Evolutionary conservation across 306 rosid species (phyloP).

Genomic region (Castanea sativa): DNA sequence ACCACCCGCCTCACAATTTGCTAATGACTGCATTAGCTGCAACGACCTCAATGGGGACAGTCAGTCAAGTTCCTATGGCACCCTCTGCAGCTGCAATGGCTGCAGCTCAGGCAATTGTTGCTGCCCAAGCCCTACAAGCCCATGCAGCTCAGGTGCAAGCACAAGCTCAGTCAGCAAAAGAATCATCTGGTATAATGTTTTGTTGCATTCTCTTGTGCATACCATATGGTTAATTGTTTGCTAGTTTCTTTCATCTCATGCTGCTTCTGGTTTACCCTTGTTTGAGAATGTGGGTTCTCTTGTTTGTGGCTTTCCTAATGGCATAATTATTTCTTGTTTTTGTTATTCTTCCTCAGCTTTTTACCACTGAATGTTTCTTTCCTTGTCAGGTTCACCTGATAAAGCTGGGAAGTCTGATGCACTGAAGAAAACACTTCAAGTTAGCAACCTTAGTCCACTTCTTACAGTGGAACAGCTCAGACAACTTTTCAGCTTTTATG

Average conservation of each 20-base stretch:
- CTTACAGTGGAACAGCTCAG: slow-evolving; percentile 95
- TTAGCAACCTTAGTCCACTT: slow-evolving; percentile 99
- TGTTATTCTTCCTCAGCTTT: slow-evolving; percentile 3
- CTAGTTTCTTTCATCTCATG: slow-evolving; percentile 2
- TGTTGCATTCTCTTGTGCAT: neutral
- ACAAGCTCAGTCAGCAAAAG: slow-evolving; percentile 75
- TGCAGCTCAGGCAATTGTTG: slow-evolving; percentile 99
- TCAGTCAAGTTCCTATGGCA: slow-evolving; percentile 97
- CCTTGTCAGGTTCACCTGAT: slow-evolving; percentile 63
- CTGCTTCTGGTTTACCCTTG: slow-evolving; percentile 6
- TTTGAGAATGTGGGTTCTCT: neutral
- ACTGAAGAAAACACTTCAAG: slow-evolving; percentile 92
- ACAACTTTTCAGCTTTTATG: slow-evolving; percentile 92
- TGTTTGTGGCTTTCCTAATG: neutral
- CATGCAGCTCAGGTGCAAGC: slow-evolving; percentile 97
- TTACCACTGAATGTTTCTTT: slow-evolving; percentile 19
- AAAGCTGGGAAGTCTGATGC: slow-evolving; percentile 70
- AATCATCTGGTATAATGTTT: slow-evolving; percentile 64
- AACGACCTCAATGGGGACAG: slow-evolving; percentile 86
- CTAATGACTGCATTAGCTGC: slow-evolving; percentile 97
- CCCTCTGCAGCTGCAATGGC: slow-evolving; percentile 99
- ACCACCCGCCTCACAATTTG: slow-evolving; percentile 94
- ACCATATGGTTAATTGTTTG: neutral
- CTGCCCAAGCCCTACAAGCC: slow-evolving; percentile 98
- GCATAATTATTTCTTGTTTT: neutral